These are phyloP conservation scores for Globisporangium alternatum DNA, from an alignment of 352 stramenopile genomes.

Conservation along the genomic window DNA sequence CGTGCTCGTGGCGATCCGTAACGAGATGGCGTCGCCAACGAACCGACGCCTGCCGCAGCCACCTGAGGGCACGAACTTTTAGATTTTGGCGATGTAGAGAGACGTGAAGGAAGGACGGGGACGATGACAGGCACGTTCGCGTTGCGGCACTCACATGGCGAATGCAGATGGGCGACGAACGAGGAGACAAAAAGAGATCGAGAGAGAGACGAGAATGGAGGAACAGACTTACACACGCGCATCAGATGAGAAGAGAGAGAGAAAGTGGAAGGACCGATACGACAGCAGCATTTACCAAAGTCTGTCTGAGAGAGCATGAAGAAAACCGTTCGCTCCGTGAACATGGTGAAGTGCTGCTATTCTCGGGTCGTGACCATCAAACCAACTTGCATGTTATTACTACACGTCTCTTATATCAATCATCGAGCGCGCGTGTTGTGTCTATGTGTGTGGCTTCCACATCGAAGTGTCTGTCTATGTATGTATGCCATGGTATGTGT, in stretches of 20 bases:
- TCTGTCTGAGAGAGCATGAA: neutral
- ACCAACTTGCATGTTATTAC: slow-evolving; percentile 11
- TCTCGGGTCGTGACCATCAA: neutral
- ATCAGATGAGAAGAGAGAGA: slow-evolving; percentile 4
- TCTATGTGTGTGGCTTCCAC: neutral
- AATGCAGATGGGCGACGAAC: neutral
- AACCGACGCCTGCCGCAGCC: slow-evolving; percentile 91
- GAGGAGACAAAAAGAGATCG: slow-evolving; percentile 4
- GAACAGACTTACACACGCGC: too few species aligned
- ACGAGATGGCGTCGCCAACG: slow-evolving; percentile 85
- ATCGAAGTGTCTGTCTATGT: slow-evolving; percentile 2
- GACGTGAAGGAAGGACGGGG: neutral
- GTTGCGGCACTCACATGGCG: slow-evolving; percentile 6
- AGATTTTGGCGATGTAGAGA: slow-evolving; percentile 23
- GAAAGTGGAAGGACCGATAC: neutral
- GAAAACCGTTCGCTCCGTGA: neutral
- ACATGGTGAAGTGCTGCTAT: neutral
- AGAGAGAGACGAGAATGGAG: slow-evolving; percentile 8
- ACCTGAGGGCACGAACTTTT: slow-evolving; percentile 90
- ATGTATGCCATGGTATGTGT: neutral
- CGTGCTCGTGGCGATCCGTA: slow-evolving; percentile 86
- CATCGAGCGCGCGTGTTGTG: slow-evolving; percentile 1
- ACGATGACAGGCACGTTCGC: neutral
- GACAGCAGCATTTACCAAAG: neutral
- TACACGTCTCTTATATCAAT: slow-evolving; percentile 9